These are phyloP conservation scores for Tolypocladium amazonense DNA, from an alignment of 2,329 filamentous ascomycete genomes.

Conservation along the genomic window DNA sequence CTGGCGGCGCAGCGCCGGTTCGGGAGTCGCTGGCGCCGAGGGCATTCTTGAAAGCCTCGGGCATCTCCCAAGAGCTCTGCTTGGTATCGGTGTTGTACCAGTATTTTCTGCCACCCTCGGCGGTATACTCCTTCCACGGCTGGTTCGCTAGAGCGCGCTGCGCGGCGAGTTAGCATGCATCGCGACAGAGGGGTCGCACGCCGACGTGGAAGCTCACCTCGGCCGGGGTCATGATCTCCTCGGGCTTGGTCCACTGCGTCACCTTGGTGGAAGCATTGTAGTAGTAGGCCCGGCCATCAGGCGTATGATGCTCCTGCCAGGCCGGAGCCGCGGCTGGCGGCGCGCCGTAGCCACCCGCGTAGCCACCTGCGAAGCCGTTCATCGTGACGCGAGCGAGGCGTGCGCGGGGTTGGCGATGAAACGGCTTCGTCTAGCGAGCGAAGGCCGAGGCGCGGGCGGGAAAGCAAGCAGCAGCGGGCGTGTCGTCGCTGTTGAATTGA, in stretches of 20 bases:
- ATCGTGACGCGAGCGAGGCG: slow-evolving; percentile 28
- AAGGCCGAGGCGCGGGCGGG: neutral
- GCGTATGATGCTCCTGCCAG: slow-evolving; percentile 75
- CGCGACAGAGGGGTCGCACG: neutral
- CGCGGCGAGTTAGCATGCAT: neutral
- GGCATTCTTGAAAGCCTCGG: slow-evolving; percentile 68
- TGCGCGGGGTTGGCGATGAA: neutral
- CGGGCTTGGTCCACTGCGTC: slow-evolving; percentile 91
- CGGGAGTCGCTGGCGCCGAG: slow-evolving; percentile 43
- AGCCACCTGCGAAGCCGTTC: slow-evolving; percentile 44
- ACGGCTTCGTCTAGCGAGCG: neutral
- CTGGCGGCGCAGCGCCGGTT: neutral
- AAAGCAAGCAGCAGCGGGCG: neutral
- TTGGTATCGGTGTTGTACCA: slow-evolving; percentile 92
- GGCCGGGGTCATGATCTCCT: slow-evolving; percentile 72
- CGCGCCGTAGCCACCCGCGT: slow-evolving; percentile 35
- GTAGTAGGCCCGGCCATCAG: slow-evolving; percentile 82
- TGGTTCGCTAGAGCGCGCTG: slow-evolving; percentile 72
- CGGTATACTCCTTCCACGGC: slow-evolving; percentile 88
- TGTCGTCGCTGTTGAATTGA: neutral
- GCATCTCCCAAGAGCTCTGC: slow-evolving; percentile 91
- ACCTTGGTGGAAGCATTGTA: slow-evolving; percentile 78
- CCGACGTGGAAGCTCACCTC: slow-evolving; percentile 48
- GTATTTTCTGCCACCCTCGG: slow-evolving; percentile 80
- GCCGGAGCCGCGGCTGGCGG: slow-evolving; percentile 30